phyloP scores from a whole-genome alignment of 352 stramenopile species.

The Pythium sukuiense region DNA sequence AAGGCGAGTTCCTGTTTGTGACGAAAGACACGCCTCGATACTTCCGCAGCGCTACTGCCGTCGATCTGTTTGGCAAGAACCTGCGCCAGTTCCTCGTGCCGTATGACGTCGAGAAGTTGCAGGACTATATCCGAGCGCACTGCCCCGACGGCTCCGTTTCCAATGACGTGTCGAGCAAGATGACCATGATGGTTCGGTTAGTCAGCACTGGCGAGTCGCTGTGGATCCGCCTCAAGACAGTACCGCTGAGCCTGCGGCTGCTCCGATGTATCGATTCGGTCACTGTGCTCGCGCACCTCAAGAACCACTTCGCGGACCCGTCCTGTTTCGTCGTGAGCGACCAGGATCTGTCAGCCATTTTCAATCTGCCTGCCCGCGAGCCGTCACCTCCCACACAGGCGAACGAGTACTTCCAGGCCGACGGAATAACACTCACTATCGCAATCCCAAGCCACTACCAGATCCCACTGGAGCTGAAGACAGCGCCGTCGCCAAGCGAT shows the following conservation, averaged over 20 bases:
- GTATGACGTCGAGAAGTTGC: conserved; percentile 58
- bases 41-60: conserved; percentile 35
- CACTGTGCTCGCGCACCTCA: conserved; percentile 35
- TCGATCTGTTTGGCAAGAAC: conserved; percentile 62
- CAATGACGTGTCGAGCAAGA: conserved; percentile 27
- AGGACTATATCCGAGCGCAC: conserved; percentile 49
- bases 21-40: conserved; percentile 43
- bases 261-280: conserved; percentile 83
- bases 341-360: conserved; percentile 50
- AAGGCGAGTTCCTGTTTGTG: conserved; percentile 76
- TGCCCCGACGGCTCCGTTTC: conserved; percentile 24
- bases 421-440: conserved; percentile 6
- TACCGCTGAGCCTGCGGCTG: conserved; percentile 69
- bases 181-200: conserved; percentile 51
- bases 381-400: not conserved
- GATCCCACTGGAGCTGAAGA: conserved; percentile 59
- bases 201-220: conserved; percentile 31
- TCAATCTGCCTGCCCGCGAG: conserved; percentile 25
- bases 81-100: conserved; percentile 56
- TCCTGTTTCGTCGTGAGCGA: conserved; percentile 76
- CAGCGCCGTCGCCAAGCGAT: conserved; percentile 7
- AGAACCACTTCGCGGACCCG: conserved; percentile 58
- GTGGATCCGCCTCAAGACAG: conserved; percentile 57
- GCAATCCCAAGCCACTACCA: conserved; percentile 9
- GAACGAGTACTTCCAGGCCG: not conserved